Evolutionary conservation across 2,329 filamentous ascomycete genomes (phyloP).

Genomic region (Fusarium hainanense): DNA sequence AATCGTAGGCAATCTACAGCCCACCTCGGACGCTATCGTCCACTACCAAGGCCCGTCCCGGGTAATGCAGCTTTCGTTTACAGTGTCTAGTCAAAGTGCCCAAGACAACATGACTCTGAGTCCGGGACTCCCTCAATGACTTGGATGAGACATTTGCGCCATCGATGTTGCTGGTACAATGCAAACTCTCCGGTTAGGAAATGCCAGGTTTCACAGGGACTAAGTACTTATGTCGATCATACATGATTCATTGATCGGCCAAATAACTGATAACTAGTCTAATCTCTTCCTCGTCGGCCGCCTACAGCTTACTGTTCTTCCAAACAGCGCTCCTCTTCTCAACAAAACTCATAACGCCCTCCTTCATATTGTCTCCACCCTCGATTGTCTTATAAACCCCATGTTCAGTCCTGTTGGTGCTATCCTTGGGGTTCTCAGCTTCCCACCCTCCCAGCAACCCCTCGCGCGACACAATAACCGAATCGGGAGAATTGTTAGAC

Average conservation of each 20-base stretch:
- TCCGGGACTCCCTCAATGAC: neutral
- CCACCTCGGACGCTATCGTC: constrained; percentile 32
- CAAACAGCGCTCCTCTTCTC: constrained; percentile 78
- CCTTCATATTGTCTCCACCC: constrained; percentile 76
- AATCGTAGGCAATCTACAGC: constrained; percentile 20
- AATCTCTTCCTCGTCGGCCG: constrained; percentile 23
- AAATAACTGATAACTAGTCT: neutral
- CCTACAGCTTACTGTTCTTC: constrained; percentile 70
- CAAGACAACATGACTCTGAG: neutral
- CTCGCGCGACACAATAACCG: constrained; percentile 77
- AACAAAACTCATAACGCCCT: constrained; percentile 80
- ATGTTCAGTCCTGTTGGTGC: constrained; percentile 66
- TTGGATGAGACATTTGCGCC: constrained; percentile 19
- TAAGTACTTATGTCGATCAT: neutral
- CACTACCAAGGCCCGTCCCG: constrained; percentile 39
- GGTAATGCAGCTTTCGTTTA: neutral
- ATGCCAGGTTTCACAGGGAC: neutral
- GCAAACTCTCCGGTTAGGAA: constrained; percentile 2
- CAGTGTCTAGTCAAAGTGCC: neutral
- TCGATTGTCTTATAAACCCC: constrained; percentile 70
- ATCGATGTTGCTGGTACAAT: constrained; percentile 34
- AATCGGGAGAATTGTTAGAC: constrained; percentile 76
- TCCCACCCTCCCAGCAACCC: constrained; percentile 81
- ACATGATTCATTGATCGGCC: neutral
- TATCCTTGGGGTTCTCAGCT: constrained; percentile 71